These are phyloP conservation scores for Aspergillus nanangensis DNA, from an alignment of 495 filamentous ascomycete genomes.

Conservation along the genomic window DNA sequence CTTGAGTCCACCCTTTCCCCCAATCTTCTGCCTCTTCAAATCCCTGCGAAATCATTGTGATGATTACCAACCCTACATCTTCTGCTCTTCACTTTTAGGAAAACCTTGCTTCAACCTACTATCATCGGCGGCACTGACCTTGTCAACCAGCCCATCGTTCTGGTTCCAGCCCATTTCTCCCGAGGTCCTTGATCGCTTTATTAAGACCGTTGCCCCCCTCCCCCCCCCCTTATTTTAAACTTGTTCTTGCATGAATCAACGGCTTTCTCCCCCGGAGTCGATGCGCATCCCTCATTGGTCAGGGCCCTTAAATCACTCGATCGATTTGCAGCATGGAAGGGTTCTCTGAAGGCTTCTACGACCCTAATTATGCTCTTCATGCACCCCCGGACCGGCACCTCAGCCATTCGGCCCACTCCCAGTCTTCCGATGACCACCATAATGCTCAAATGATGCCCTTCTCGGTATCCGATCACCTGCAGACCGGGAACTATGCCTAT, in stretches of 20 bases:
- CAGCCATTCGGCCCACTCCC: slow-evolving; percentile 6
- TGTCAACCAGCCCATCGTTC: not conserved
- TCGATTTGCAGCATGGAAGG: slow-evolving; percentile 14
- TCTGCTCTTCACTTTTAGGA: no score
- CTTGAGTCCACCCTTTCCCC: no score
- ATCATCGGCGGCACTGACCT: no score
- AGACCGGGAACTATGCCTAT: slow-evolving; percentile 9
- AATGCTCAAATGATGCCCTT: slow-evolving; percentile 4
- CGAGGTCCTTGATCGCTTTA: no score
- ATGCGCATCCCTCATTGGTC: slow-evolving; percentile 15
- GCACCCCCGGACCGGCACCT: slow-evolving; percentile 7
- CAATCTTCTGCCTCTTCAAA: no score
- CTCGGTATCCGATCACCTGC: slow-evolving; percentile 9
- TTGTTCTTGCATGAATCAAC: no score
- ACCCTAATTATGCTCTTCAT: slow-evolving; percentile 9
- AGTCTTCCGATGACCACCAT: slow-evolving; percentile 8
- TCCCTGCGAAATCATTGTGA: no score
- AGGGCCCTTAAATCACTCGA: slow-evolving; percentile 11
- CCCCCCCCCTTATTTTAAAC: no score
- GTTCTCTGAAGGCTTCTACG: slow-evolving; percentile 14
- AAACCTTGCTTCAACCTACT: no score
- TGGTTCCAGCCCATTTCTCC: not conserved
- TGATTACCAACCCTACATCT: no score
- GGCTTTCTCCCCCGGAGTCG: slow-evolving; percentile 3
- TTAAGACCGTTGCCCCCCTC: no score